Base-by-base conservation (phyloP, 2,329 filamentous ascomycete genomes). In the Dothideomycetidae sp. region DNA sequence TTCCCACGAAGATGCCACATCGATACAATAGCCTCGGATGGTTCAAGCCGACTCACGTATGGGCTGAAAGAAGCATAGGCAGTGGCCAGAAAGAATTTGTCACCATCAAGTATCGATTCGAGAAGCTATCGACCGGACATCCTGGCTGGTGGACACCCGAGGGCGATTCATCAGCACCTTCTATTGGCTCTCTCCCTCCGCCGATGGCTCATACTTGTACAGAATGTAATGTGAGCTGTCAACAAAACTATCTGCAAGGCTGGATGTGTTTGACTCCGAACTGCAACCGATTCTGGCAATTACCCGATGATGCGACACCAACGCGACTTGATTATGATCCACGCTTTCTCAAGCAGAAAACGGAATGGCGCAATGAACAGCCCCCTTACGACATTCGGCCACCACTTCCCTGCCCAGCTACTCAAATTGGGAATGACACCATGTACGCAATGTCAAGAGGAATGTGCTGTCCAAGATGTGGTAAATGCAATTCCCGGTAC, bases 11-110 rank as follows among this genome's bases (percentile, higher is more conserved):
- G 16, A 58, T 76, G 5, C 68, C 70, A 0, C 63, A 76, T 40
- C 58, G 66, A 1, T 84, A 75, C 48, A 74, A 69, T 39, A 72
- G 83, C 0, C 61, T 85, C 29, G 77, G 65, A n/a, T 75, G 67
- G 53, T 85, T 81, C 51, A 71, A 75, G 33, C 61, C 81, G 10
- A 79, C 76, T 0, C 61, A 78, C 33, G 61, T 83, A 0, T 86
- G 80, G 80, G 62, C 57, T 9, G 80, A 86, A 67, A 63, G 42
- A 59, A 59, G 36, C 18, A n/a, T 26, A 26, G 3, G 44, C 57
- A 1, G 52, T 60, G 1, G 61, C 48, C 31, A 43, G 42, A 11
- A 35, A 17, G 26, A 28, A 12, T 29, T 34, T 36, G 55, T 53
- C 1, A 62, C 65, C 0, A 67, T 70, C 46, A 74, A 72, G 44